phyloP scores from a whole-genome alignment of 75 land plant species.

The Picea sitchensis region DNA sequence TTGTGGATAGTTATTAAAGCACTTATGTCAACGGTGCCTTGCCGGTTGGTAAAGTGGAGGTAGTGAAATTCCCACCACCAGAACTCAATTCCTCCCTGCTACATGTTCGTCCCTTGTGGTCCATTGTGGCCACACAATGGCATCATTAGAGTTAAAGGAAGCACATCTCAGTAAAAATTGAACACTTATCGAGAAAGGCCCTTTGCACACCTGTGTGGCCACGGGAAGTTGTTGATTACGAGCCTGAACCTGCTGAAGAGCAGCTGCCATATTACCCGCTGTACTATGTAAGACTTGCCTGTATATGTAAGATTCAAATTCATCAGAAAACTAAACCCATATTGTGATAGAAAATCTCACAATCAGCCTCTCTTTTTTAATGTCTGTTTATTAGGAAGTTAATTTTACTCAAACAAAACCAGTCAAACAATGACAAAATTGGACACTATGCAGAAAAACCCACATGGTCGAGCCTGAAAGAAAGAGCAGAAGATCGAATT shows the following conservation, averaged over 20 bases:
- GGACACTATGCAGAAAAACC: neutral
- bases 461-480: neutral
- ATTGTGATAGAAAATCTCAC: neutral
- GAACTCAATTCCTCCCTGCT: too few relatives aligned
- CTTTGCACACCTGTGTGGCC: conserved; percentile 57
- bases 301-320: conserved; percentile 9
- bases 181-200: neutral
- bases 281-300: conserved; percentile 35
- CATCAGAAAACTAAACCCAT: neutral
- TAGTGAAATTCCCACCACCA: too few relatives aligned
- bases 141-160: too few relatives aligned
- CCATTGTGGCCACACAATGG: too few relatives aligned
- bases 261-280: conserved; percentile 35
- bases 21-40: neutral
- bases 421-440: conserved; percentile 4
- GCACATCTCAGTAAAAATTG: too few relatives aligned
- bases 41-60: too few relatives aligned
- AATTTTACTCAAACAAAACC: neutral
- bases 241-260: conserved; percentile 46
- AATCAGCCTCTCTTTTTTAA: neutral
- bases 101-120: too few relatives aligned
- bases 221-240: conserved; percentile 70
- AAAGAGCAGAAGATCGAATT: neutral
- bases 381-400: neutral
- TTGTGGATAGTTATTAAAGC: neutral